A percentile compares a stretch with the other conserved stretches of the same genome.
Evolutionary conservation across 768 basidiomycete species (phyloP).

Genomic region (Pluteus cervinus): DNA sequence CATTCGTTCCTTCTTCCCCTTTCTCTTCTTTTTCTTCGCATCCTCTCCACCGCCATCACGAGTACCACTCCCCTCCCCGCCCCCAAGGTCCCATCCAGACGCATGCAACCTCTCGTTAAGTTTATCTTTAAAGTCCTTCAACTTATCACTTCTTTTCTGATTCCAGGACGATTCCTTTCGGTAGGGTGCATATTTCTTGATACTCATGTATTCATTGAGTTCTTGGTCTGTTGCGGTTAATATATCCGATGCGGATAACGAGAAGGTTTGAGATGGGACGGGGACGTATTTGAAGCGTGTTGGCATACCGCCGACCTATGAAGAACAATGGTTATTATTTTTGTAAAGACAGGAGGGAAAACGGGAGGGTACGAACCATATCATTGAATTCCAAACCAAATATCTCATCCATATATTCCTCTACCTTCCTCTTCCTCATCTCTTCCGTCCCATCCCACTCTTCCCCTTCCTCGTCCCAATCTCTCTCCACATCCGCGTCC

Average conservation of each 20-base stretch:
- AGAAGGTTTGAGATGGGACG: constrained; percentile 54
- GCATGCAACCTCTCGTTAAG: constrained; percentile 37
- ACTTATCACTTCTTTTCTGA: constrained; percentile 50
- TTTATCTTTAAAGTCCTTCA: constrained; percentile 67
- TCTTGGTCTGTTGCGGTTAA: constrained; percentile 89
- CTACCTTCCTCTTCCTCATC: constrained; percentile 76
- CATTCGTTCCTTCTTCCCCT: constrained; percentile 65
- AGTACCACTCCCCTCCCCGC: constrained; percentile 14
- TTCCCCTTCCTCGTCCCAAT: constrained; percentile 42
- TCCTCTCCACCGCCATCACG: constrained; percentile 9
- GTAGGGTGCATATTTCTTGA: constrained; percentile 92
- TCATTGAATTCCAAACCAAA: constrained; percentile 94
- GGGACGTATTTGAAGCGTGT: constrained; percentile 93
- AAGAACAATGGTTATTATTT: constrained; percentile 5
- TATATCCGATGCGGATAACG: constrained; percentile 79
- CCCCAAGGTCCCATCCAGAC: constrained; percentile 15
- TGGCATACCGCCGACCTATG: constrained; percentile 79
- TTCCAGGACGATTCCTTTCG: constrained; percentile 62
- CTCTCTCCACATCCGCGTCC: constrained; percentile 37
- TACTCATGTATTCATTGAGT: constrained; percentile 83
- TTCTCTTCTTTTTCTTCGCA: constrained; percentile 50
- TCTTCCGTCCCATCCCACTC: constrained; percentile 90
- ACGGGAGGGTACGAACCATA: constrained; percentile 50
- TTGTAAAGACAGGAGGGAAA: neutral
- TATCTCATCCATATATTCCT: constrained; percentile 89